Base-by-base conservation (phyloP, 805 yeast genomes). In the Saccharomycopsis sp. region DNA sequence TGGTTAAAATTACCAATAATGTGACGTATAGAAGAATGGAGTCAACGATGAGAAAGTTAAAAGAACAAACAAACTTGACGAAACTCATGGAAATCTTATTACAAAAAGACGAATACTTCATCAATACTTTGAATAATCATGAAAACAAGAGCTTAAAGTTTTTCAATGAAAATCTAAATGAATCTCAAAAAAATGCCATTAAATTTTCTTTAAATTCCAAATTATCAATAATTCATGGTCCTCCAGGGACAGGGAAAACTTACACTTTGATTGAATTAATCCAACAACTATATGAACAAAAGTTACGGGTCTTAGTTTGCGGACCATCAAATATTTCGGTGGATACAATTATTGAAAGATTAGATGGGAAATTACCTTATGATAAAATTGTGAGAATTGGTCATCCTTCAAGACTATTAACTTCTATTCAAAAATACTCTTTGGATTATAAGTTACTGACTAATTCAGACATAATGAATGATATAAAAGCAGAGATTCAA, bases 311-410 rank as follows among this genome's bases (percentile, higher is more conserved):
- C 0, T 62, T 89, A 21, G 88, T 89, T 0, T 88, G 96, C 61
- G 96, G 96, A 0, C 95, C 97, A 0, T 87, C 96, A 0, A 89
- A 89, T 55, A 78, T 87, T 13, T 76, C 96, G 1, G 94, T 88
- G 1, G 97, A 89, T 56, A 89, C 94, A 0, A 81, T 89, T 13
- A 59, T 88, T 36, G 96, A 89, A 57, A 64, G 96, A 44, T 57
- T 89, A 18, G 58, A 67, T 31, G 57, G 58, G 21, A 59, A 66
- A 30, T 53, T 67, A 31, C 64, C 64, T 1, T 64, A 69, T 10
- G 58, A 64, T 31, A 53, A 72, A 42, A 58, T 92, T n/a, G 64
- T 89, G 9, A 67, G 98, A 52, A 70, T 89, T 28, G 98, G 97
- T 0, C 96, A 92, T 57, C 97, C 97, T 0, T 95, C 96, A 1